A percentile compares a stretch with the other conserved stretches of the same genome.
These are phyloP conservation scores for Ananas comosus DNA, from an alignment of 176 grass and related monocot species.

Conservation along the genomic window DNA sequence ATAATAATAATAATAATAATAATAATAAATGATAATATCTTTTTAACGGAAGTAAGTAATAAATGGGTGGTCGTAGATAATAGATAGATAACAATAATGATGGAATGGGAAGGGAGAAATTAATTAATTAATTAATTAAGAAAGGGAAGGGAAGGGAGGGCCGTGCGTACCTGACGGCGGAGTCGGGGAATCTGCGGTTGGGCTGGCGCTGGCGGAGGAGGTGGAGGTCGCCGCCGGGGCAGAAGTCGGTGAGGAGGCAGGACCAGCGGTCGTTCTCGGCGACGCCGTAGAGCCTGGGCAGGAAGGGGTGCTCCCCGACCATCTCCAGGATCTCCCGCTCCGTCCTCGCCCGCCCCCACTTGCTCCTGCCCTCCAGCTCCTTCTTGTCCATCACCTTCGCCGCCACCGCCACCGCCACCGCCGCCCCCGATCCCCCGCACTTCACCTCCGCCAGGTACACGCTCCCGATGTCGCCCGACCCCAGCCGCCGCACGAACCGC, in stretches of 20 bases:
- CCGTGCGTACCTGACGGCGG: conserved; percentile 93
- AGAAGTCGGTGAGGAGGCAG: conserved; percentile 99
- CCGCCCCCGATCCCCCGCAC: not conserved
- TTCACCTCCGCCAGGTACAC: conserved; percentile 87
- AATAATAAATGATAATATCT: too few species aligned
- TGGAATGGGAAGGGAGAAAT: too few species aligned
- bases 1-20: too few species aligned
- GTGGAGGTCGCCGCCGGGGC: conserved; percentile 95
- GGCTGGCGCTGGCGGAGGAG: conserved; percentile 89
- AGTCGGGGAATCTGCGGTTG: conserved; percentile 60
- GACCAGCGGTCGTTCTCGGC: conserved; percentile 79
- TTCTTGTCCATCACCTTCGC: conserved; percentile 93
- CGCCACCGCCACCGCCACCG: conserved; percentile 69
- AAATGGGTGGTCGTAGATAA: too few species aligned
- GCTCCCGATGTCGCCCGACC: conserved; percentile 86
- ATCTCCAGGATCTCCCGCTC: conserved; percentile 93
- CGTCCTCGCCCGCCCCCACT: conserved; percentile 71
- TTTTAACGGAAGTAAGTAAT: too few species aligned
- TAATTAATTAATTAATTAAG: too few species aligned
- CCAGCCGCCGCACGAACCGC: conserved; percentile 64
- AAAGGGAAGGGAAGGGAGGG: too few species aligned
- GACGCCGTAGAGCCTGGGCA: conserved; percentile 64
- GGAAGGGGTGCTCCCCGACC: conserved; percentile 74
- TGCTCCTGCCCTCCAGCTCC: conserved; percentile 74
- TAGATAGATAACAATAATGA: too few species aligned